These are phyloP conservation scores for Eucalyptus sp. DNA, from an alignment of 345 rosid species.

Conservation along the genomic window DNA sequence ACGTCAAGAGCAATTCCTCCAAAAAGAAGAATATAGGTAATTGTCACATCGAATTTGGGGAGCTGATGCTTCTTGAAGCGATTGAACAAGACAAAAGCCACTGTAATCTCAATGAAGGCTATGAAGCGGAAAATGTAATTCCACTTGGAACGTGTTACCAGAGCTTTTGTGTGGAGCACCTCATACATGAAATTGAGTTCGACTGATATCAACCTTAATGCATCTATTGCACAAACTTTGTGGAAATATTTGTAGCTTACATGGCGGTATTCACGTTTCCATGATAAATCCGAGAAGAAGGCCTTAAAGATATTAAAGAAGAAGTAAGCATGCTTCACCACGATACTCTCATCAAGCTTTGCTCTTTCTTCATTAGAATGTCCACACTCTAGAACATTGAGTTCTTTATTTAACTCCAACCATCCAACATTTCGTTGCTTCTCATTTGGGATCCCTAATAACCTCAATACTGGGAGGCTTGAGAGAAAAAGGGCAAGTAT, in stretches of 20 bases:
- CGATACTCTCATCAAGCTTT: neutral
- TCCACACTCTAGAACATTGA: accelerated
- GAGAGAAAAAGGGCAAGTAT: neutral
- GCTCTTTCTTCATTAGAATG: neutral
- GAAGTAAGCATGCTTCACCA: neutral
- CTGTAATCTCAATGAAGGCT: too few relatives aligned
- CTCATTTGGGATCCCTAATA: too few relatives aligned
- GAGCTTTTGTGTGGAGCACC: neutral
- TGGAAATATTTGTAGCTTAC: neutral
- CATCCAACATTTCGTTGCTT: neutral
- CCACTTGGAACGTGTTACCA: neutral
- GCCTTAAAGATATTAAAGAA: neutral
- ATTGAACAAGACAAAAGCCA: too few relatives aligned
- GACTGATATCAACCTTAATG: neutral
- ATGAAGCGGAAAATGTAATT: neutral
- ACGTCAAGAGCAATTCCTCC: neutral
- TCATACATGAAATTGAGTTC: neutral
- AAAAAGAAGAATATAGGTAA: neutral
- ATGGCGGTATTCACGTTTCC: too few relatives aligned
- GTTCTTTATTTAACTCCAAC: too few relatives aligned
- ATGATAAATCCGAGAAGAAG: neutral
- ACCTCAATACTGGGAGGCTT: neutral
- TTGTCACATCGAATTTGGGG: too few relatives aligned
- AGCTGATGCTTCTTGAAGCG: too few relatives aligned
- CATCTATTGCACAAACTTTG: neutral